Evolutionary conservation across 148 eudicot genomes (phyloP), one percentile per base, ranked within the genome.

Genomic region (Cornus florida): DNA sequence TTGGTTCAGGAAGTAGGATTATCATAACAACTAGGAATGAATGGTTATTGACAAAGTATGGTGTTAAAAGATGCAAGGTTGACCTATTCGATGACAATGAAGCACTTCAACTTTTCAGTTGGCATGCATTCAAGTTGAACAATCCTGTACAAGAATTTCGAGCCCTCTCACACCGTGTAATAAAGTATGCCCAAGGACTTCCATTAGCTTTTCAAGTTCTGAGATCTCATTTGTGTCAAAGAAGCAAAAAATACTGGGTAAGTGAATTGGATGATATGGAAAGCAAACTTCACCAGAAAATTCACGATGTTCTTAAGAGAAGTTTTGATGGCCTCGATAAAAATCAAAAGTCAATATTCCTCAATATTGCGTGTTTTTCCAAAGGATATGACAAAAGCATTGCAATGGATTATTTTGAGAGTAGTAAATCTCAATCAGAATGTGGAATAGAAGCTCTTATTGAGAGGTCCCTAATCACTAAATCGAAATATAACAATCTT

Each of bases 121-220:
- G 3, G 7, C 46, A 43, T 77, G 79, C 79, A 9, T 77, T 77
- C 17, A 4, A 7, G 17, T 1, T 0, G 38, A 53, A 16, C 73
- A 35, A 35, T 35, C 38, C 71, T 2, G 24, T 13, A 19, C 17
- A 53, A 3, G 65, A 13, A 2, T 68, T 23, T 31, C 38, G 2
- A 3, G 70, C 50, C 0, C 66, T 68, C 2, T 24, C 48, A 14
- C 0, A 1, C 17, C 35, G 24, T 12, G 73, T 39, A 24, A 48
- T 33, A 3, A 3, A 22, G 11, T 48, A 31, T 48, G 23, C 73
- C 7, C 7, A 70, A 19, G 23, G 64, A 13, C 64, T 67, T 48
- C 79, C 79, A n/a, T n/a, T 77, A 31, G 79, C 79, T n/a, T 6
- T 77, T 3, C 28, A 77, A 69, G 79, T 77, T 7, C 69, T 77